These are phyloP conservation scores for Colletotrichum cordylinicola DNA, from an alignment of 2,329 filamentous ascomycete genomes.

Conservation along the genomic window DNA sequence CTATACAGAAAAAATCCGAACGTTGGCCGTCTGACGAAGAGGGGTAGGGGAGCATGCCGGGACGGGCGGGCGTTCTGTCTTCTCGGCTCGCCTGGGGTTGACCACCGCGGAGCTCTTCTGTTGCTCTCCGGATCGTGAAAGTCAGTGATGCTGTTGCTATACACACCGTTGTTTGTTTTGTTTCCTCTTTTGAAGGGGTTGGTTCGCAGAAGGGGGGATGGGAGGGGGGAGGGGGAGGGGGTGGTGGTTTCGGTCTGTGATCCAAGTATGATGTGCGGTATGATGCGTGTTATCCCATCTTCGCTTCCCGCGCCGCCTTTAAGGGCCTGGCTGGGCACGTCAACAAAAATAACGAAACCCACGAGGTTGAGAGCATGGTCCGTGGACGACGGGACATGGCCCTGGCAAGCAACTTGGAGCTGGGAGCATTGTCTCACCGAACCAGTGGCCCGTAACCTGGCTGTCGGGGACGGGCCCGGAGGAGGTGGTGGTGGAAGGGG, in stretches of 20 bases:
- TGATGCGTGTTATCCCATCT: not conserved
- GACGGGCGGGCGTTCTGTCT: not conserved
- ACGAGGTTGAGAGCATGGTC: not conserved
- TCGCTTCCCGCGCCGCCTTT: not conserved
- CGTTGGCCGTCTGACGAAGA: constrained; percentile 10
- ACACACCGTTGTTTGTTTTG: not conserved
- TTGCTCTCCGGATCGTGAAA: not conserved
- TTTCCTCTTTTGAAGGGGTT: not conserved
- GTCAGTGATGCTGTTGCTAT: not conserved
- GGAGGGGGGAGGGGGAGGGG: not conserved
- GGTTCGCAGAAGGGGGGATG: not conserved
- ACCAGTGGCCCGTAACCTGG: not conserved
- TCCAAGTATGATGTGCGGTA: not conserved
- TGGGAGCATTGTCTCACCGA: not conserved
- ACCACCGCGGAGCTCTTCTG: not conserved
- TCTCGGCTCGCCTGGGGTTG: not conserved
- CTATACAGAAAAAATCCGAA: not conserved
- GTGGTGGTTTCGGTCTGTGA: not conserved
- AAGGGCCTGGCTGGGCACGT: not conserved
- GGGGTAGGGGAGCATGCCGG: not conserved
- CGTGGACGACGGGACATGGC: not conserved
- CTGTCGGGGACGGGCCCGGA: not conserved
- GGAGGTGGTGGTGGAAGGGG: not conserved
- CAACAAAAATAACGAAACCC: not conserved
- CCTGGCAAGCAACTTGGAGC: not conserved